Evolutionary conservation across 306 rosid species (phyloP).

Genomic region (Acacia acuminata): DNA sequence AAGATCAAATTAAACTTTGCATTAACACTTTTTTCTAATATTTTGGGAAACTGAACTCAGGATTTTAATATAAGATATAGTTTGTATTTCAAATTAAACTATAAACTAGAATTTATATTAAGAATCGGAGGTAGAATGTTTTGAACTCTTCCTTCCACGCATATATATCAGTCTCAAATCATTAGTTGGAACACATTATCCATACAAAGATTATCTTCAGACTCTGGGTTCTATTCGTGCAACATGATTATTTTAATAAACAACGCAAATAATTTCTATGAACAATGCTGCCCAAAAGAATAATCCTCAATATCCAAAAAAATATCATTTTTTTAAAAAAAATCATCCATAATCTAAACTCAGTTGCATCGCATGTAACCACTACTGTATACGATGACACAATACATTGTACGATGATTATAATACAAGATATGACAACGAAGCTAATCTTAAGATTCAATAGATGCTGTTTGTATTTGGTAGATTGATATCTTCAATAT

Average conservation of each 20-base stretch:
- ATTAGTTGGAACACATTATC: neutral
- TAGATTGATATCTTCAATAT: neutral
- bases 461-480: neutral
- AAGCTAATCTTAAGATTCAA: conserved; percentile 3
- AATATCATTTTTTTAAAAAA: neutral
- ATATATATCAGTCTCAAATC: neutral
- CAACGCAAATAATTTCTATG: neutral
- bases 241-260: neutral
- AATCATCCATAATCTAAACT: neutral
- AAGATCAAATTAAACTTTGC: too few species aligned
- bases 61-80: too few species aligned
- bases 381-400: neutral
- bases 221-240: neutral
- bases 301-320: neutral
- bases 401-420: neutral
- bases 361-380: neutral
- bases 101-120: too few species aligned
- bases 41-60: too few species aligned
- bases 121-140: too few species aligned
- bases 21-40: too few species aligned
- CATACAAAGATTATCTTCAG: neutral
- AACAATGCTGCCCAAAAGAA: neutral
- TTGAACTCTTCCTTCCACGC: neutral
- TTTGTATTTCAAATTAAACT: too few species aligned
- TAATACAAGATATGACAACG: conserved; percentile 14